Evolutionary conservation across 805 yeast genomes (phyloP).

Genomic region (Cyberlindnera sargentensis): DNA sequence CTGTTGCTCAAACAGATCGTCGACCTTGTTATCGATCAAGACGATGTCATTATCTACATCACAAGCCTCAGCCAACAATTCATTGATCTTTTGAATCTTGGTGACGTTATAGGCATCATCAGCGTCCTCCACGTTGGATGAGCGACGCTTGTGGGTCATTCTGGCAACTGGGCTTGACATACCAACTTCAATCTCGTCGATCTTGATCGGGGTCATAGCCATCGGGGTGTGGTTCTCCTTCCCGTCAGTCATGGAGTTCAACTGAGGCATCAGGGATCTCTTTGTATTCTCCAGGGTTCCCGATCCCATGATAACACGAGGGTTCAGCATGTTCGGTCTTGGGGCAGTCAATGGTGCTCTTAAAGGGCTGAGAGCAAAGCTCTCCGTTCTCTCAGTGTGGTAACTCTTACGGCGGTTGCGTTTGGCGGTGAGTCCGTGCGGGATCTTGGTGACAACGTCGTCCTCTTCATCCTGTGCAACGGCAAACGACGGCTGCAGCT

Average conservation of each 20-base stretch:
- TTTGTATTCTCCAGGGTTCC: conserved; percentile 13
- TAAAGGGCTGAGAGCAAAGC: conserved; percentile 14
- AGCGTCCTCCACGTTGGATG: conserved; percentile 16
- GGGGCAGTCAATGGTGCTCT: conserved; percentile 28
- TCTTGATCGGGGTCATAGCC: conserved; percentile 6
- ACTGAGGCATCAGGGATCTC: conserved; percentile 14
- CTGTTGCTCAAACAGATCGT: conserved; percentile 19
- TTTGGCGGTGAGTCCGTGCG: conserved; percentile 38
- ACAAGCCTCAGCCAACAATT: conserved; percentile 1
- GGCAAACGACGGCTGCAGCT: conserved; percentile 8
- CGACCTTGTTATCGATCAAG: background rate
- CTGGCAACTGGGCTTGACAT: conserved; percentile 6
- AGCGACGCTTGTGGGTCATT: conserved; percentile 12
- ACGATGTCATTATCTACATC: conserved; percentile 2
- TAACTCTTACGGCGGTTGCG: conserved; percentile 24
- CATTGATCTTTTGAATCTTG: conserved; percentile 8
- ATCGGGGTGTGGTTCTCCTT: conserved; percentile 14
- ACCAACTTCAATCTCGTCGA: background rate
- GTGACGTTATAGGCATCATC: conserved; percentile 14
- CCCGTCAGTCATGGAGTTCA: conserved; percentile 9
- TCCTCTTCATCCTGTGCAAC: conserved; percentile 14
- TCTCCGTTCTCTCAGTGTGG: conserved; percentile 5
- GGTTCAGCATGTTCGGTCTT: conserved; percentile 22
- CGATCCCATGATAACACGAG: conserved; percentile 3
- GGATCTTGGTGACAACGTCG: conserved; percentile 26